Percentiles rank a stretch among this genome's conserved stretches.
phyloP scores from a whole-genome alignment of 768 basidiomycete genomes.

The Russula earlei region DNA sequence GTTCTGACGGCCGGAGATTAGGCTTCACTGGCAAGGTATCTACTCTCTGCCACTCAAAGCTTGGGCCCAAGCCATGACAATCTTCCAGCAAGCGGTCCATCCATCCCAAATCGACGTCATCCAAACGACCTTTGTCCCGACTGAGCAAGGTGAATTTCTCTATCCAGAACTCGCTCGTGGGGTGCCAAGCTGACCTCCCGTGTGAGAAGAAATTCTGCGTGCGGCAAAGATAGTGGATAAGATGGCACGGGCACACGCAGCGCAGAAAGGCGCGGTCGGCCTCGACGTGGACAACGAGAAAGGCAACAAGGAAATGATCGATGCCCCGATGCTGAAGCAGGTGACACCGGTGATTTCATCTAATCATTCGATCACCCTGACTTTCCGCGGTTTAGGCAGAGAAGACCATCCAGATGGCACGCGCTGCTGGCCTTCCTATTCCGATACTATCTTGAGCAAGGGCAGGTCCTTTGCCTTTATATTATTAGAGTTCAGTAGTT shows the following conservation, averaged over 20 bases:
- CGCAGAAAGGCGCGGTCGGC: constrained; percentile 58
- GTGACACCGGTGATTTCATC: constrained; percentile 26
- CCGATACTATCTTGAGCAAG: neutral
- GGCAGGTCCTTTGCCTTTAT: no score
- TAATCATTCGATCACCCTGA: neutral
- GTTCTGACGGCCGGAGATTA: constrained; percentile 64
- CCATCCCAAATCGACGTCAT: constrained; percentile 74
- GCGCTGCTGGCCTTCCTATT: constrained; percentile 12
- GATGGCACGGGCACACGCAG: constrained; percentile 50
- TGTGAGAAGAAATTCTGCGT: constrained; percentile 68
- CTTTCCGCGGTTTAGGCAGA: constrained; percentile 4
- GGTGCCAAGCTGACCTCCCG: neutral
- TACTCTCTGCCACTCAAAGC: neutral
- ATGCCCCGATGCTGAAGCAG: constrained; percentile 87
- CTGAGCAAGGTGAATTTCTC: constrained; percentile 42
- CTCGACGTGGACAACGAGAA: constrained; percentile 44
- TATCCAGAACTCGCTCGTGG: neutral
- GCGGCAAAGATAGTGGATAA: constrained; percentile 62
- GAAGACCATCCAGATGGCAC: constrained; percentile 13
- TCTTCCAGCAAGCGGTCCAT: constrained; percentile 83
- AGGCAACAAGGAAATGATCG: constrained; percentile 69
- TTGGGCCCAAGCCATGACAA: neutral
- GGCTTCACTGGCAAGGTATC: constrained; percentile 88
- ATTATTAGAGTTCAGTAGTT: no score
- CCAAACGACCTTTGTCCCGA: constrained; percentile 72